Base-by-base conservation (phyloP, 169 alveolate genomes). In the Eimeria acervulina region DNA sequence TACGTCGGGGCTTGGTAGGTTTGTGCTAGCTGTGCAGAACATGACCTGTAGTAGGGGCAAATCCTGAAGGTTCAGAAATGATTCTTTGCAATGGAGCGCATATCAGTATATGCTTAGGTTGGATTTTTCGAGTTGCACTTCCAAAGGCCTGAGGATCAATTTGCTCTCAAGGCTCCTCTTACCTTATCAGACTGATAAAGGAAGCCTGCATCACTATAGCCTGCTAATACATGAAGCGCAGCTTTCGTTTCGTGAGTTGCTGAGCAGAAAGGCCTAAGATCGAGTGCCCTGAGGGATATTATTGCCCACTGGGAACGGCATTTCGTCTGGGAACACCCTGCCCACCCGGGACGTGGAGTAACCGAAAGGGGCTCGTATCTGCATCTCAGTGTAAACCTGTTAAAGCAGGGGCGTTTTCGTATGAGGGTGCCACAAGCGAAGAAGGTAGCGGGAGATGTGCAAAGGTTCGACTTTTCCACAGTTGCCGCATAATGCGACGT, bases 221-320 rank as follows among this genome's bases (percentile, higher is more conserved):
- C n/a, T 33, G 21, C 47, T 13, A 31, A 13, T n/a, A 3, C 80
- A 1, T 68, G 47, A 8, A 31, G 47, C 12, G 26, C 38, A 78
- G 38, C 4, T 4, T 42, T 44, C 8, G 68, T 4, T 47, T 23
- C n/a, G 36, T 44, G n/a, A n/a, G 12, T 78, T 3, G 15, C 68
- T 26, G 2, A 3, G n/a, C 93, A 87, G 93, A 87, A 28, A 55
- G 93, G 61, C 93, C 93, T n/a, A 59, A 6, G 42, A 31, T 23
- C 31, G 72, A 87, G 61, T 87, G 93, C 83, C 93, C 93, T 38
- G 93, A 42, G 70, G 93, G 93, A 36, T 23, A 68, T 33, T 87
- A 87, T 33, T 87, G 93, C 81, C 93, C 93, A 36, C 47, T 59
- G 81, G 93, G 93, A 36, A 87, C 93, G 47, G 93, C 93, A n/a